Percentiles rank a stretch among this genome's conserved stretches.
Conservation (phyloP, 352 stramenopile species). For the Aphanomyces stellatus region DNA sequence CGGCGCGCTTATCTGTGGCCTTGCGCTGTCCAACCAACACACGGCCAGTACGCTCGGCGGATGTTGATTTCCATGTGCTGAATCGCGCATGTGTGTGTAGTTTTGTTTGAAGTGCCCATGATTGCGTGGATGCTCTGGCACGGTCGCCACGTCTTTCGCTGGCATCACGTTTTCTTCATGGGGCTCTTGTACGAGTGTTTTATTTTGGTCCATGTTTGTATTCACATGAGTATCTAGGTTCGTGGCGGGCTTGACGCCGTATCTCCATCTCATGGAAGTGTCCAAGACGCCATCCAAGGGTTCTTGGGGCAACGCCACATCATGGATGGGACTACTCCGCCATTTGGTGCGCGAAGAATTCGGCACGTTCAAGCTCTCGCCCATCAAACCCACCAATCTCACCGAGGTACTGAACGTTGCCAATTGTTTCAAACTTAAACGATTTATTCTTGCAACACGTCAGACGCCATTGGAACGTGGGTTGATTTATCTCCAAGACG, state of each 20-base stretch:
- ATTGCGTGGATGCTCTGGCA: constrained; percentile 27
- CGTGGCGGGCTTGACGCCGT: constrained; percentile 37
- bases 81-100: background rate
- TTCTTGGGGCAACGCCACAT: constrained; percentile 65
- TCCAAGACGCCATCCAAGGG: constrained; percentile 27
- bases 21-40: constrained; percentile 80
- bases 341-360: constrained; percentile 69
- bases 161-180: constrained; percentile 1
- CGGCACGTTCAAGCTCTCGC: constrained; percentile 67
- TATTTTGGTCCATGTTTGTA: constrained; percentile 19
- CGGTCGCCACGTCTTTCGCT: constrained; percentile 1
- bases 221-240: too few relatives aligned
- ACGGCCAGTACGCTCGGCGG: constrained; percentile 26
- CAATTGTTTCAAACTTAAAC: background rate
- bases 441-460: background rate
- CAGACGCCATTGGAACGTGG: constrained; percentile 7
- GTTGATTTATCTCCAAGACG: constrained; percentile 12
- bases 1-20: constrained; percentile 58
- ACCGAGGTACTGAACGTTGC: constrained; percentile 10
- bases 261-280: constrained; percentile 23
- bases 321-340: constrained; percentile 50
- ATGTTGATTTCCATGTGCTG: background rate
- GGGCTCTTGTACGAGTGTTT: background rate
- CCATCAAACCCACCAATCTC: constrained; percentile 24
- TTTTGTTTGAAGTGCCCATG: constrained; percentile 61